Evolutionary conservation across 1,139 yeast genomes (phyloP), one percentile per base, ranked within the genome.

Genomic region (Taphrina betulina): DNA sequence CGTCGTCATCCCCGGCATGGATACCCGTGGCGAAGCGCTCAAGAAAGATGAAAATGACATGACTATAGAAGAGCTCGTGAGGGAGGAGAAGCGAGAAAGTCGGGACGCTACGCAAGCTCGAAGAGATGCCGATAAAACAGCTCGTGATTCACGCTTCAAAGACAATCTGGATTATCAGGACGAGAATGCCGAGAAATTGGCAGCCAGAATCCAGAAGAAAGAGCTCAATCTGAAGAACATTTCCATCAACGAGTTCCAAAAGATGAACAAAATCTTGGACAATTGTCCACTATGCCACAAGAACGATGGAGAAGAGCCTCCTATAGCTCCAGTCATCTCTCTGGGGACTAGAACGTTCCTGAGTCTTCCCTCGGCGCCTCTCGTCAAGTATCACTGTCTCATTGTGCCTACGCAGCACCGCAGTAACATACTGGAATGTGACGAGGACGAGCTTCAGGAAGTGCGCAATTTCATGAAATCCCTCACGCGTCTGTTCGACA

Each of bases 351-450:
- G 69, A 23, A 65, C 63, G 0, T 71, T 64, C 50, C 57, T 68
- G 3, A 62, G 68, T 29, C 57, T 68, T 56, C 72, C 69, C 17
- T 77, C 66, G 35, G 67, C 63, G 50, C 78, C 78, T 1, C 62
- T 75, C 12, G 67, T 69, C 2, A 63, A 63, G 33, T 67, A 67
- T 43, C 67, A 72, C 3, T 65, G 70, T 2, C 68, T 70, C 56
- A 75, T 77, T 41, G 73, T 72, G 0, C 79, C 80, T 1, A 62
- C 71, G 14, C 68, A 67, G n/a, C 81, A 77, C 58, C 62, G 67
- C 16, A 62, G 63, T 17, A 76, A 74, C 61, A 71, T 75, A 1
- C 63, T 76, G 3, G 68, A 69, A 37, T 72, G 79, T 59, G 75
- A 71, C 42, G 71, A 68, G 26, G 75, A 72, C 44, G 79, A 75